Conservation (phyloP, 2,329 filamentous ascomycete species). For the Penicillium hesseltinei region DNA sequence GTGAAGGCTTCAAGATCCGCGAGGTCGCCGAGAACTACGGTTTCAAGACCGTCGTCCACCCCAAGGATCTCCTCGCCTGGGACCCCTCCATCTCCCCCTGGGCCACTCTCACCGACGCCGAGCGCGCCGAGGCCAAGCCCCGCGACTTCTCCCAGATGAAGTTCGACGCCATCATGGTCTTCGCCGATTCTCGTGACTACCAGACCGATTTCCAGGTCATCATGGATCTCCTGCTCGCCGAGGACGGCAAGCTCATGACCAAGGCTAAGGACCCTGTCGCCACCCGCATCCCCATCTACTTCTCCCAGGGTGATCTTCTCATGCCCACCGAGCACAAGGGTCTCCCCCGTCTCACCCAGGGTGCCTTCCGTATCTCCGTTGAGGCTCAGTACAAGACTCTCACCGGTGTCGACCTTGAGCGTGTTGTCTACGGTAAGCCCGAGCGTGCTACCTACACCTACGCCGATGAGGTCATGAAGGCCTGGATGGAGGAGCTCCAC, state of each 20-base stretch:
- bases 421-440: slow-evolving; percentile 74
- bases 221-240: slow-evolving; percentile 67
- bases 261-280: slow-evolving; percentile 63
- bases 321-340: slow-evolving; percentile 65
- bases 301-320: slow-evolving; percentile 63
- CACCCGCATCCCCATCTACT: slow-evolving; percentile 72
- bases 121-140: slow-evolving; percentile 65
- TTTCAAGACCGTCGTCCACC: slow-evolving; percentile 70
- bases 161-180: slow-evolving; percentile 73
- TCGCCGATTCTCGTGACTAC: slow-evolving; percentile 72
- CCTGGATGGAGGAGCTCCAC: slow-evolving; percentile 75
- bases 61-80: slow-evolving; percentile 71
- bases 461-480: slow-evolving; percentile 68
- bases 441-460: slow-evolving; percentile 76
- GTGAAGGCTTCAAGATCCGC: slow-evolving; percentile 71
- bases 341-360: slow-evolving; percentile 67
- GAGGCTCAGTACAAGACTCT: slow-evolving; percentile 65
- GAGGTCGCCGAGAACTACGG: slow-evolving; percentile 71
- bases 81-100: slow-evolving; percentile 68
- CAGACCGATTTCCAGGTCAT: slow-evolving; percentile 75
- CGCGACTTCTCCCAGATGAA: slow-evolving; percentile 70
- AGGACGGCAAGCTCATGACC: slow-evolving; percentile 66
- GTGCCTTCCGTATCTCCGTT: slow-evolving; percentile 71
- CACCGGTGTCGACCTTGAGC: slow-evolving; percentile 69
- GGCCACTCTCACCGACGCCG: slow-evolving; percentile 64